phyloP scores from a whole-genome alignment of 177 flowering plant species.

The Tripterygium wilfordii region DNA sequence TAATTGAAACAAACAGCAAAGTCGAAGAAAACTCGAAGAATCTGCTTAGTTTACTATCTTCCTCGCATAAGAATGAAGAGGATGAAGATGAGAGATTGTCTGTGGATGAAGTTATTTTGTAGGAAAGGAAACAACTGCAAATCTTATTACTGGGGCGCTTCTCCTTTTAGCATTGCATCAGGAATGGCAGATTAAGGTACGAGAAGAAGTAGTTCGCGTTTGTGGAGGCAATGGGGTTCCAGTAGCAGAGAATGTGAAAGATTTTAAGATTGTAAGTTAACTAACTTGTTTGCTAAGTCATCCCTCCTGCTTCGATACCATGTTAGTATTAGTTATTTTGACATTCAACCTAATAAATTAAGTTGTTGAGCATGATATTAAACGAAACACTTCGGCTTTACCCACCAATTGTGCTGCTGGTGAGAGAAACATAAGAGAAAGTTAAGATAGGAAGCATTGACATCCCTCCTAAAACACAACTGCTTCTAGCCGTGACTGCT shows the following conservation, averaged over 20 bases:
- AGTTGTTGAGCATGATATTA: constrained; percentile 47
- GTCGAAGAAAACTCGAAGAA: constrained; percentile 29
- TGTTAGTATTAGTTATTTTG: constrained; percentile 14
- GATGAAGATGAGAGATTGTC: constrained; percentile 32
- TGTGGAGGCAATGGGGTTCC: constrained; percentile 26
- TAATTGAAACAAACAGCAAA: constrained; percentile 22
- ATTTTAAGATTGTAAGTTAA: constrained; percentile 56
- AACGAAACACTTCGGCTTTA: too few species aligned
- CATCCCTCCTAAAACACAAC: constrained; percentile 50
- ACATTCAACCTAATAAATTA: too few species aligned
- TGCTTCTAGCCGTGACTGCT: constrained; percentile 36
- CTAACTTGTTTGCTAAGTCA: constrained; percentile 45
- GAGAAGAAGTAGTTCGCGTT: constrained; percentile 51
- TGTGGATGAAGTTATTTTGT: constrained; percentile 69
- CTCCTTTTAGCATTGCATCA: constrained; percentile 53
- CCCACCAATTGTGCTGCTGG: constrained; percentile 42
- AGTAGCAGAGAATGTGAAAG: constrained; percentile 35
- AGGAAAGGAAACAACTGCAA: constrained; percentile 67
- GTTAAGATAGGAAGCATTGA: constrained; percentile 42
- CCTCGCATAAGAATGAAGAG: constrained; percentile 27
- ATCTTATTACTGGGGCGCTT: constrained; percentile 59
- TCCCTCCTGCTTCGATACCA: constrained; percentile 26
- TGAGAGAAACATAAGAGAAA: constrained; percentile 30
- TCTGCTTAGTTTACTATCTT: constrained; percentile 41
- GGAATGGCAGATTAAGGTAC: constrained; percentile 70